Conservation (phyloP, 2,329 filamentous ascomycete genomes). For the Pezicula neosporulosa region DNA sequence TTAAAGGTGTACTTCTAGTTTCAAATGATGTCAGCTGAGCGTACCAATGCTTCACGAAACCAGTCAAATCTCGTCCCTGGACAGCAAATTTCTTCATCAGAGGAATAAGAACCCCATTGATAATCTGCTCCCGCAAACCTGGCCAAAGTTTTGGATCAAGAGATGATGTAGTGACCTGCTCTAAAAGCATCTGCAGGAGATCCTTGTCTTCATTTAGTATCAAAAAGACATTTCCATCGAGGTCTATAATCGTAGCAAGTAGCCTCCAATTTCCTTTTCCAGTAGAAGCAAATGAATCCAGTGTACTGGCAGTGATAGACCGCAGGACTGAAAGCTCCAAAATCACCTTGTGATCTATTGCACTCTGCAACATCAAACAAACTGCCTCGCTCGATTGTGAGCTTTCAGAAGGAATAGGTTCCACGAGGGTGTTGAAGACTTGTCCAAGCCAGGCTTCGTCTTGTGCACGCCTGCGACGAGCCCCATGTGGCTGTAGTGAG, state of each 20-base stretch:
- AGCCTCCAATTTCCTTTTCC: conserved; percentile 33
- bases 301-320: conserved; percentile 20
- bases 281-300: conserved; percentile 20
- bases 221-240: conserved; percentile 43
- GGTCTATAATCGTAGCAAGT: conserved; percentile 37
- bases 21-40: conserved; percentile 23
- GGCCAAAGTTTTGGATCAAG: conserved; percentile 14
- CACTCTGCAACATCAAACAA: conserved; percentile 29
- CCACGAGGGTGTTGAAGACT: conserved; percentile 34
- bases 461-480: conserved; percentile 38
- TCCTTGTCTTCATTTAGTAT: conserved; percentile 26
- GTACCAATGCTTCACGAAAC: conserved; percentile 37
- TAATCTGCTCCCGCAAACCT: conserved; percentile 21
- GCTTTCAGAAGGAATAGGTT: conserved; percentile 17
- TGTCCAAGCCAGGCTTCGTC: conserved; percentile 47
- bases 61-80: conserved; percentile 35
- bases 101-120: conserved; percentile 33
- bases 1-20: conserved; percentile 16
- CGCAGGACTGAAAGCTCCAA: conserved; percentile 31
- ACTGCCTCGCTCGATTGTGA: conserved; percentile 21
- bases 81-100: conserved; percentile 35
- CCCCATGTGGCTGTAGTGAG: conserved; percentile 37
- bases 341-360: conserved; percentile 29
- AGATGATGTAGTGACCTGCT: conserved; percentile 24
- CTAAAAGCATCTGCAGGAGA: conserved; percentile 28